Percentiles rank a stretch among this genome's conserved stretches.
These are phyloP conservation scores for Tetrapisispora taiwanensis DNA, from an alignment of 805 yeast genomes.

Conservation along the genomic window DNA sequence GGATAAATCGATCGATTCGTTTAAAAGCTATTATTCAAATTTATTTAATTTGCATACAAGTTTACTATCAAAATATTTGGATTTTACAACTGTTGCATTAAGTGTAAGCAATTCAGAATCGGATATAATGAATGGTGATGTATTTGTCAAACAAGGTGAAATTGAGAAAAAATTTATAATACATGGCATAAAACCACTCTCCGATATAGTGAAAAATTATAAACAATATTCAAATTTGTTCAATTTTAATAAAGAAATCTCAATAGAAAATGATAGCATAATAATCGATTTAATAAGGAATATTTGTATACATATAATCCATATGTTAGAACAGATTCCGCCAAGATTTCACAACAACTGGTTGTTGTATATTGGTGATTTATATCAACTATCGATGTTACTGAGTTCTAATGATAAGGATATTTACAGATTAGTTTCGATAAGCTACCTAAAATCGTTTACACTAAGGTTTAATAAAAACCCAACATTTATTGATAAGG, in stretches of 20 bases:
- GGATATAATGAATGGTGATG: slow-evolving; percentile 42
- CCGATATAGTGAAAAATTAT: slow-evolving; percentile 66
- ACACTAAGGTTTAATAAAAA: not conserved
- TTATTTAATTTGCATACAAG: slow-evolving; percentile 52
- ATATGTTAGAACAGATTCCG: slow-evolving; percentile 24
- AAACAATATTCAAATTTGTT: slow-evolving; percentile 21
- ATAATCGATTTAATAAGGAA: not conserved
- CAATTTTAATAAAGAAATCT: slow-evolving; percentile 21
- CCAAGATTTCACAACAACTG: slow-evolving; percentile 31
- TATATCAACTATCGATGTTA: slow-evolving; percentile 32
- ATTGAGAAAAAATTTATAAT: slow-evolving; percentile 77
- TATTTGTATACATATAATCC: slow-evolving; percentile 14
- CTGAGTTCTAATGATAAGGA: slow-evolving; percentile 51
- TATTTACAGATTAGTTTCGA: slow-evolving; percentile 75
- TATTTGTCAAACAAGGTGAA: slow-evolving; percentile 64
- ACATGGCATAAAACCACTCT: slow-evolving; percentile 69
- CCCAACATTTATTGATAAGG: not conserved
- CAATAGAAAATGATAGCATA: slow-evolving; percentile 46
- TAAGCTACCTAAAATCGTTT: not conserved
- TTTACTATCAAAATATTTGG: slow-evolving; percentile 58
- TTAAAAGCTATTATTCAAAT: not conserved
- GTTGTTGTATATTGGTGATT: slow-evolving; percentile 77
- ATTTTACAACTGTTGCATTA: slow-evolving; percentile 58
- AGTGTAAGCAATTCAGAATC: slow-evolving; percentile 55
- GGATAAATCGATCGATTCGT: not conserved